These are phyloP conservation scores for Ophiobolus disseminans DNA, from an alignment of 2,329 filamentous ascomycete genomes.

Conservation along the genomic window DNA sequence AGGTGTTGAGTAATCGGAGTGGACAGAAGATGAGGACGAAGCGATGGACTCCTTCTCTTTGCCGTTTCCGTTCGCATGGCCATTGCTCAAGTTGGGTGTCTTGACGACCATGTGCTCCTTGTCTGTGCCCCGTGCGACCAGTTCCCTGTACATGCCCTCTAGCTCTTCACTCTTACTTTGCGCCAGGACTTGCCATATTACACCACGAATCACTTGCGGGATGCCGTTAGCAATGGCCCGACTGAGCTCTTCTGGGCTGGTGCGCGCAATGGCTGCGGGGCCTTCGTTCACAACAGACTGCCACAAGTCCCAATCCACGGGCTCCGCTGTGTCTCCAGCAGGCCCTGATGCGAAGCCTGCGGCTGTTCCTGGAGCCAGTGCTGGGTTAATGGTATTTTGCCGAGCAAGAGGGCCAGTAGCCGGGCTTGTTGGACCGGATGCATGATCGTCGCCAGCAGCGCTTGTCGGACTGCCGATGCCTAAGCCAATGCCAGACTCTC, in stretches of 20 bases:
- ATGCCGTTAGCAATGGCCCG: constrained; percentile 92
- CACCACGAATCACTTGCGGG: constrained; percentile 92
- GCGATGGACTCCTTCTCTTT: constrained; percentile 71
- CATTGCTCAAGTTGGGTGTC: constrained; percentile 53
- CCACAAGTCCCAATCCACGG: constrained; percentile 99
- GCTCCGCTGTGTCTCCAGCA: constrained; percentile 69
- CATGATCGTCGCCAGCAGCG: constrained; percentile 51
- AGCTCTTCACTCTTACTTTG: constrained; percentile 94
- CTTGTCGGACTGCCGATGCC: constrained; percentile 58
- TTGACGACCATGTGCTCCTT: constrained; percentile 62
- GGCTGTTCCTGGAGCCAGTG: constrained; percentile 82
- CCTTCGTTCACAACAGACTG: constrained; percentile 95
- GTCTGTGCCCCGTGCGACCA: constrained; percentile 80
- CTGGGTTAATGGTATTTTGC: constrained; percentile 70
- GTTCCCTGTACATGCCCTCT: constrained; percentile 83
- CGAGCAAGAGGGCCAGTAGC: constrained; percentile 54
- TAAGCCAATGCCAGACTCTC: constrained; percentile 51
- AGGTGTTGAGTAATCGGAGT: constrained; percentile 75
- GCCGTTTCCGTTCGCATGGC: constrained; percentile 49
- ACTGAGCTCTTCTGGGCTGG: constrained; percentile 88
- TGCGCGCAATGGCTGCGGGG: constrained; percentile 83
- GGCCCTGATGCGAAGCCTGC: constrained; percentile 80
- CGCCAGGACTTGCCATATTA: constrained; percentile 97
- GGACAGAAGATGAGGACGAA: constrained; percentile 85
- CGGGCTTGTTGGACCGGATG: constrained; percentile 7